Conservation (phyloP, 2,329 filamentous ascomycete genomes). For the Dactylella cylindrospora region DNA sequence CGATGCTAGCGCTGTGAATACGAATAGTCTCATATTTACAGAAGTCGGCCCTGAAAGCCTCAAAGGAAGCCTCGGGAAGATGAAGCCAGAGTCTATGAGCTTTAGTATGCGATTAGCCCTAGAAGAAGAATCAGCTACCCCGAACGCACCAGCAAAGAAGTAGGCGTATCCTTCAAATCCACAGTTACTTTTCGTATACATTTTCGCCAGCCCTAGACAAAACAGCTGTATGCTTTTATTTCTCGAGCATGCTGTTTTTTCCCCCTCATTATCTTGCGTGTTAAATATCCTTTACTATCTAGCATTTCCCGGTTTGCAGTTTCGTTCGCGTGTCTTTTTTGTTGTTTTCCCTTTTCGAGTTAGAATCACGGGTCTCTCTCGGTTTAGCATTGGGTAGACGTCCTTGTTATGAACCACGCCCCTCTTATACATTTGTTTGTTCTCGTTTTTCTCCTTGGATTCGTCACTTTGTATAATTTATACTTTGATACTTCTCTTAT, state of each 20-base stretch:
- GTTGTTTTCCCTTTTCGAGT: conserved; percentile 8
- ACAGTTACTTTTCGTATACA: no score
- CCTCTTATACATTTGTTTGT: conserved; percentile 14
- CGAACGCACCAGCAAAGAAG: conserved; percentile 13
- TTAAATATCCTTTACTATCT: no score
- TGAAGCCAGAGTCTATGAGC: conserved; percentile 27
- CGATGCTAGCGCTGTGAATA: conserved; percentile 16
- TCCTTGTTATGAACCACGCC: conserved; percentile 12
- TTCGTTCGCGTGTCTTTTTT: background rate
- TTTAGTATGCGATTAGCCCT: conserved; percentile 30
- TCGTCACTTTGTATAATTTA: conserved; percentile 16
- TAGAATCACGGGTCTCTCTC: background rate
- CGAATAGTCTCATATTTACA: conserved; percentile 25
- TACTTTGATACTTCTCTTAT: conserved; percentile 1
- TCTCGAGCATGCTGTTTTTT: background rate
- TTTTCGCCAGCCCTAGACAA: no score
- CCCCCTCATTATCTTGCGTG: background rate
- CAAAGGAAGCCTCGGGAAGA: conserved; percentile 24
- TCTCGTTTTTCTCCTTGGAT: conserved; percentile 1
- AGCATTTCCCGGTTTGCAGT: background rate
- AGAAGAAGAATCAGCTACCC: conserved; percentile 11
- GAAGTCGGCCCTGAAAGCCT: conserved; percentile 30
- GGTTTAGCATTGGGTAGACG: conserved; percentile 34
- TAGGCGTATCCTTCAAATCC: no score
- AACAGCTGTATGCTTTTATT: background rate